phyloP scores from a whole-genome alignment of 768 basidiomycete species.

The Podaxis sp. region DNA sequence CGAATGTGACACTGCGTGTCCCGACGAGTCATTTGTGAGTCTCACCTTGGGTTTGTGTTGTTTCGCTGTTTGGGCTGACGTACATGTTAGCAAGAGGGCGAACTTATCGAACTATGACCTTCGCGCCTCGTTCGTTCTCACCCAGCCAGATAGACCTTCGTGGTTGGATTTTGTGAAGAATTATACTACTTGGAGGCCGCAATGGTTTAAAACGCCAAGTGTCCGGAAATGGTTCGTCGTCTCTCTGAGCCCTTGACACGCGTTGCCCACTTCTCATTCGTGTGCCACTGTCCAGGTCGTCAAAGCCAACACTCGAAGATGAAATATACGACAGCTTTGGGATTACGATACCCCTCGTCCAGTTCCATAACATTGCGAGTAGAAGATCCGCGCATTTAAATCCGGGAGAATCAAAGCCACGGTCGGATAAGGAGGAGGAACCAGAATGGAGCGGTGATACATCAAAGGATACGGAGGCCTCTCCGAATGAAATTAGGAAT shows the following conservation, averaged over 20 bases:
- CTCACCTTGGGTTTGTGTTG: background rate
- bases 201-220: slow-evolving; percentile 13
- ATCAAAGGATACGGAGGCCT: background rate
- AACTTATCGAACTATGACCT: slow-evolving; percentile 30
- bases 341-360: slow-evolving; percentile 30
- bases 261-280: background rate
- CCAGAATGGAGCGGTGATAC: slow-evolving; percentile 14
- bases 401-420: background rate
- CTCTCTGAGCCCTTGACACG: slow-evolving; percentile 25
- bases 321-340: slow-evolving; percentile 33
- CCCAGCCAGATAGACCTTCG: slow-evolving; percentile 29
- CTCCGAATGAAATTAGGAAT: background rate
- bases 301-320: slow-evolving; percentile 19
- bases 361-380: slow-evolving; percentile 29
- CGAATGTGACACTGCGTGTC: slow-evolving; percentile 24
- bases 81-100: slow-evolving; percentile 19
- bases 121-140: slow-evolving; percentile 33
- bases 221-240: slow-evolving; percentile 25
- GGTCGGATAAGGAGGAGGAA: slow-evolving; percentile 16
- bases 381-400: background rate
- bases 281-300: background rate
- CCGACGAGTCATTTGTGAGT: slow-evolving; percentile 32
- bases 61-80: background rate
- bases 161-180: slow-evolving; percentile 25
- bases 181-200: slow-evolving; percentile 31